A percentile compares a stretch with the other conserved stretches of the same genome.
Conservation (phyloP, 306 rosid species). For the Biancaea sappan region DNA sequence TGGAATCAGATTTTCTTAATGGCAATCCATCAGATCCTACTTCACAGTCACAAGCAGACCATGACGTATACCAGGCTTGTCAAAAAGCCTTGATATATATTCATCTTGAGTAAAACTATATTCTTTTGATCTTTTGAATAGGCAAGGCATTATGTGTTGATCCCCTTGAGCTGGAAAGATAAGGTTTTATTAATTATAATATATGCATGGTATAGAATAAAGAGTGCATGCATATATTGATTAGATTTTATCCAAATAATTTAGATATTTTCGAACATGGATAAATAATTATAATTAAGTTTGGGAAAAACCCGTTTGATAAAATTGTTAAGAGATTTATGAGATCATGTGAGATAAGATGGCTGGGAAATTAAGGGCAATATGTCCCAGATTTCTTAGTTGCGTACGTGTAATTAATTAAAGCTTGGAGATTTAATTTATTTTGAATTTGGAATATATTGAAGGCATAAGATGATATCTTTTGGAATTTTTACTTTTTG, state of each 20-base stretch:
- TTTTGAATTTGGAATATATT: not conserved
- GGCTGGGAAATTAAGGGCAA: not conserved
- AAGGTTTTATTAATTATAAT: constrained; percentile 13
- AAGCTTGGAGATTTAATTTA: constrained; percentile 1
- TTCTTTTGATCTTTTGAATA: constrained; percentile 37
- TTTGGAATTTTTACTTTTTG: constrained; percentile 3
- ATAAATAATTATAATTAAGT: too few relatives aligned
- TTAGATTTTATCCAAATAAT: constrained; percentile 16
- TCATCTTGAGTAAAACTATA: constrained; percentile 24
- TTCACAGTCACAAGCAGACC: not conserved
- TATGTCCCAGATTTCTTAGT: not conserved
- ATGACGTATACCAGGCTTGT: not conserved
- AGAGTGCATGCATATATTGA: not conserved
- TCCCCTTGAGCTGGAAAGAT: constrained; percentile 28
- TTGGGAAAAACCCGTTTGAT: not conserved
- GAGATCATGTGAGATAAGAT: too few relatives aligned
- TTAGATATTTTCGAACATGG: not conserved
- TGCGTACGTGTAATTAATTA: not conserved
- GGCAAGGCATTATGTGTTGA: not conserved
- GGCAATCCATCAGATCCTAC: not conserved
- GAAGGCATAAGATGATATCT: constrained; percentile 28
- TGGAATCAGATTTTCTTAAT: too few relatives aligned
- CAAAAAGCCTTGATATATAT: constrained; percentile 19
- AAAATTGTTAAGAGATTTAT: not conserved
- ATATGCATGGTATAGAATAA: constrained; percentile 29